Evolutionary conservation across 2,329 filamentous ascomycete genomes (phyloP), one percentile per base, ranked within the genome.

Genomic region (Hirsutella rhossiliensis): DNA sequence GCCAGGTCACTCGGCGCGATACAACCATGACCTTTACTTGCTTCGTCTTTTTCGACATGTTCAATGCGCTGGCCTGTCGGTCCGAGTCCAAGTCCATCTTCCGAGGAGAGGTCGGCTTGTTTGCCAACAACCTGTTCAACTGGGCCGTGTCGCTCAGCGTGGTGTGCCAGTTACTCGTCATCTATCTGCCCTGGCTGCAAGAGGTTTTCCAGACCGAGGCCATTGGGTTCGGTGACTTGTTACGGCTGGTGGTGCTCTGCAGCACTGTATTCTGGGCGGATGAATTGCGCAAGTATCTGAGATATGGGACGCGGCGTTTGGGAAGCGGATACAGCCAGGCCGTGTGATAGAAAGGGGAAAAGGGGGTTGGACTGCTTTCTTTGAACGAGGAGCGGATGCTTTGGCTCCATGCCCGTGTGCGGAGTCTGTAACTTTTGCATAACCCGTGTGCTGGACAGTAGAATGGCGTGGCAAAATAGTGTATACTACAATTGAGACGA

Each of bases 21-120:
- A 98, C 92, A 2, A 98, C 92, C 50, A 96, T 98, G 85, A 97
- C 92, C 0, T 98, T 98, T 61, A 98, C 92, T 6, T 95, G 89
- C 65, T 98, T 98, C 59, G 92, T 98, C 39, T 77, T 98, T 43
- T 98, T 97, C 64, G 92, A 98, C 71, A 98, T 98, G 92, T 96
- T 97, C 72, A 97, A 98, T 63, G 92, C 92, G 2, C 72, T 98
- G 19, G 83, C 87, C 15, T 98, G 92, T 65, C 86, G 92, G 40
- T 94, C 85, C 8, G 89, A 95, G 59, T 80, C 77, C 49, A 97
- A 97, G 62, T 94, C 86, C 11, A 73, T 98, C 5, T 75, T 98
- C 4, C 75, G 83, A 23, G 90, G 92, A 36, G 89, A 98, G 60
- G 73, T 94, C 42, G 79, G 84, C 9, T 62, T 94, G 12, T 84